Evolutionary conservation across 805 yeast genomes (phyloP).

Genomic region (Hanseniaspora valbyensis): DNA sequence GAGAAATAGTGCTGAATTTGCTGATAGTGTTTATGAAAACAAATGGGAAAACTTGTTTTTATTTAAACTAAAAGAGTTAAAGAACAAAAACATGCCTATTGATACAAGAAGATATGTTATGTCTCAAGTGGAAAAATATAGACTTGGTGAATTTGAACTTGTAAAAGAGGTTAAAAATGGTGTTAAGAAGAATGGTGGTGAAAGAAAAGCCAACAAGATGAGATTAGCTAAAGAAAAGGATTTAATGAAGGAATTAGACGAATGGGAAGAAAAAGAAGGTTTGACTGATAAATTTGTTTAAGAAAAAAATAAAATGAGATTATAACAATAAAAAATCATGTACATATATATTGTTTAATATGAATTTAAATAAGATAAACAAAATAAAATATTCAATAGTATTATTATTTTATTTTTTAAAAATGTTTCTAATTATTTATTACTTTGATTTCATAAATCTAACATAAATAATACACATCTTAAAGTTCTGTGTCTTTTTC

Average conservation of each 20-base stretch:
- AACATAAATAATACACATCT: too few relatives aligned
- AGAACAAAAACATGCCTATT: conserved; percentile 65
- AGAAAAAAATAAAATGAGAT: not conserved
- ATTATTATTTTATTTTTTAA: too few relatives aligned
- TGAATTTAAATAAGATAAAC: too few relatives aligned
- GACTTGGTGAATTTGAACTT: conserved; percentile 38
- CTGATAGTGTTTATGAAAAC: conserved; percentile 55
- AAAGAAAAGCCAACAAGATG: conserved; percentile 39
- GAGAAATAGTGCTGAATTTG: conserved; percentile 55
- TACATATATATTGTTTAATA: not conserved
- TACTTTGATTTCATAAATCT: too few relatives aligned
- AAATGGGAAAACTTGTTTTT: conserved; percentile 57
- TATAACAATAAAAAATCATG: conserved; percentile 14
- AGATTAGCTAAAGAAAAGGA: conserved; percentile 27
- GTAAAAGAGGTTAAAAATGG: conserved; percentile 50
- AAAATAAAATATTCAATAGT: too few relatives aligned
- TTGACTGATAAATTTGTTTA: not conserved
- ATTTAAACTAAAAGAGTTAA: conserved; percentile 46
- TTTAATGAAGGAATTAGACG: conserved; percentile 25
- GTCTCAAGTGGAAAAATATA: conserved; percentile 58
- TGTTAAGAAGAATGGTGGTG: conserved; percentile 70
- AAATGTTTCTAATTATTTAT: too few relatives aligned
- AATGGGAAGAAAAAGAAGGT: conserved; percentile 20
- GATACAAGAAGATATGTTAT: conserved; percentile 62
- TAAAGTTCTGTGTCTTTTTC: conserved; percentile 6